Conservation (phyloP, 2,329 filamentous ascomycete species). For the Geoglossum cookeanum region DNA sequence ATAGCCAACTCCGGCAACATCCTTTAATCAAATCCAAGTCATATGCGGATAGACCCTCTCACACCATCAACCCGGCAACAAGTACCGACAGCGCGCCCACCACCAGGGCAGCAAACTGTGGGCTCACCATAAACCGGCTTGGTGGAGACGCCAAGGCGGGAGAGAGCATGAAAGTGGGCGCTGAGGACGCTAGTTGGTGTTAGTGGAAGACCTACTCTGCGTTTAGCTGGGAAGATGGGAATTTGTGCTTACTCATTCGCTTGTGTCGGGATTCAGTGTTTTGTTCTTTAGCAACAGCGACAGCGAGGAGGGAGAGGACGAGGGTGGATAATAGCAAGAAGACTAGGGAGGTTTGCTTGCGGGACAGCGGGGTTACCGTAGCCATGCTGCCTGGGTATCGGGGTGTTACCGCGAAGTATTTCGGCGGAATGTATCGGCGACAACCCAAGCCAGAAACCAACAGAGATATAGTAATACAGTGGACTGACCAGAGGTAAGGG, state of each 20-base stretch:
- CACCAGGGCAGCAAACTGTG: background rate
- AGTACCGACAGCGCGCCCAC: background rate
- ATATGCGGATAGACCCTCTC: background rate
- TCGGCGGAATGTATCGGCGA: background rate
- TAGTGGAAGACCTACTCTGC: background rate
- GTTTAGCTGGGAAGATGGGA: background rate
- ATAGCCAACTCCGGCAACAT: background rate
- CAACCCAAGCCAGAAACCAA: background rate
- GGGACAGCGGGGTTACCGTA: background rate
- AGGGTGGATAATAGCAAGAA: background rate
- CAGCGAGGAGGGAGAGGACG: background rate
- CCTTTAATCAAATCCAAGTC: background rate
- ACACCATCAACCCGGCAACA: background rate
- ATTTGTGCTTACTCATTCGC: background rate
- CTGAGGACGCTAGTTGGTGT: background rate
- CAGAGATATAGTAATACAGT: background rate
- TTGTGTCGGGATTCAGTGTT: background rate
- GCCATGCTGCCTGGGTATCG: background rate
- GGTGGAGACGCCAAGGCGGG: background rate
- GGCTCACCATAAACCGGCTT: background rate
- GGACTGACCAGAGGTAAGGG: background rate
- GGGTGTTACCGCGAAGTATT: background rate
- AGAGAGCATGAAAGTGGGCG: background rate
- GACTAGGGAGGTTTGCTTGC: background rate
- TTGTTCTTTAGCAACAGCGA: background rate